Evolutionary conservation across 306 rosid species (phyloP), one percentile per base, ranked within the genome.

Genomic region (Ochetophila trinervis): DNA sequence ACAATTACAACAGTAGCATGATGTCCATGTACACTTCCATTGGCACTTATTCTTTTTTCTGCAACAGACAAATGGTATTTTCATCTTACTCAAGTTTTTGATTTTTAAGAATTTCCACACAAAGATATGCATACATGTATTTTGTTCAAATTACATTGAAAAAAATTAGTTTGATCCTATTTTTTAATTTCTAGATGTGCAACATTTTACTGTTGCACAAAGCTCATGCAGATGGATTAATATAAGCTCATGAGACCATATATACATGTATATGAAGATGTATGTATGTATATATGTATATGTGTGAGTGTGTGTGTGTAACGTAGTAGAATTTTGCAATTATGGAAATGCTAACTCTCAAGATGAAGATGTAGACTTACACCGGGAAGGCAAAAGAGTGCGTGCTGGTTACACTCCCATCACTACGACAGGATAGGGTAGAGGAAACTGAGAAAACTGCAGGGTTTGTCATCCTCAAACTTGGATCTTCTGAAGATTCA

Each of bases 321-420:
- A 49, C 19, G 17, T 8, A 50, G 54, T 19, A 50, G 9, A 50
- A 7, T 50, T 50, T 1, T 16, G 54, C 21, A 16, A 50, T 4
- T 5, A 50, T 16, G 54, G 21, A 19, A 40, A 40, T 11, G 14
- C 14, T 40, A 40, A 40, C 45, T 12, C 45, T 8, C 45, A 50
- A n/a, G 17, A 16, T 6, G 10, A 50, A 17, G 54, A 16, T 19
- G 4, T 50, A 20, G 76, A 75, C 97, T 82, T 72, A 93, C 98
- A 76, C 52, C 67, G 91, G 88, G 49, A 79, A 79, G 68, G 87
- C 78, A 66, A 73, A 81, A 63, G 94, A 71, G 22, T 21, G 53
- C 1, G 27, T 7, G 48, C 74, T 77, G 53, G 52, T 34, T 71
- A 42, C 81, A 68, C 79, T 82, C 22, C 35, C 80, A 36, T 69